A percentile compares a stretch with the other conserved stretches of the same genome.
Conservation (phyloP, 345 rosid genomes). For the Firmiana major region DNA sequence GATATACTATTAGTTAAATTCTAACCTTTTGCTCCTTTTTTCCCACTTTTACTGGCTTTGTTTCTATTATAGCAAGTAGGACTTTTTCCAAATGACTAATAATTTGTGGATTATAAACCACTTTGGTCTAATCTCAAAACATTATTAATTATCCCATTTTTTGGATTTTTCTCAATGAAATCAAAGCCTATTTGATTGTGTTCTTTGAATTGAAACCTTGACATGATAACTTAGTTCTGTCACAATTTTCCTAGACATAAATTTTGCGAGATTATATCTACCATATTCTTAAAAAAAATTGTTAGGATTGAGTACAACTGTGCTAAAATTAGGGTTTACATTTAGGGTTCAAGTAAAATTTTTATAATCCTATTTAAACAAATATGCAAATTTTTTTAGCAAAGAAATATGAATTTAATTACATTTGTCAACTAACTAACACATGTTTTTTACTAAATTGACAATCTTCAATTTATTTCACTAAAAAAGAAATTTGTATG, state of each 20-base stretch:
- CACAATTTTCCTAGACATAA: background rate
- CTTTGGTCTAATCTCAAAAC: background rate
- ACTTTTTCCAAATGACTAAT: background rate
- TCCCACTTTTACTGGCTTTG: background rate
- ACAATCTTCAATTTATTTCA: too few relatives aligned
- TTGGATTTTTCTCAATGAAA: background rate
- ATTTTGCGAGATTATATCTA: background rate
- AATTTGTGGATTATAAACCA: background rate
- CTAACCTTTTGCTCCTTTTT: background rate
- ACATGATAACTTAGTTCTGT: background rate
- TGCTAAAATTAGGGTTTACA: too few relatives aligned
- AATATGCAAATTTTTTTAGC: too few relatives aligned
- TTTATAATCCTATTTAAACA: too few relatives aligned
- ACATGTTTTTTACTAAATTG: too few relatives aligned
- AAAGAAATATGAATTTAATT: too few relatives aligned
- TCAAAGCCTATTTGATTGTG: background rate
- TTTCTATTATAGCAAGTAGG: background rate
- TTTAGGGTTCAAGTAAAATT: background rate
- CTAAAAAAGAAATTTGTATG: too few relatives aligned
- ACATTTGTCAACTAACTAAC: too few relatives aligned
- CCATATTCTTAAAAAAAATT: background rate
- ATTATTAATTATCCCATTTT: background rate
- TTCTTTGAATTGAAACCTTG: background rate
- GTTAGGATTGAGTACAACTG: background rate
- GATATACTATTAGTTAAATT: background rate